Evolutionary conservation across 1,284 basidiomycete genomes (phyloP).

Genomic region (Athelia psychrophila): DNA sequence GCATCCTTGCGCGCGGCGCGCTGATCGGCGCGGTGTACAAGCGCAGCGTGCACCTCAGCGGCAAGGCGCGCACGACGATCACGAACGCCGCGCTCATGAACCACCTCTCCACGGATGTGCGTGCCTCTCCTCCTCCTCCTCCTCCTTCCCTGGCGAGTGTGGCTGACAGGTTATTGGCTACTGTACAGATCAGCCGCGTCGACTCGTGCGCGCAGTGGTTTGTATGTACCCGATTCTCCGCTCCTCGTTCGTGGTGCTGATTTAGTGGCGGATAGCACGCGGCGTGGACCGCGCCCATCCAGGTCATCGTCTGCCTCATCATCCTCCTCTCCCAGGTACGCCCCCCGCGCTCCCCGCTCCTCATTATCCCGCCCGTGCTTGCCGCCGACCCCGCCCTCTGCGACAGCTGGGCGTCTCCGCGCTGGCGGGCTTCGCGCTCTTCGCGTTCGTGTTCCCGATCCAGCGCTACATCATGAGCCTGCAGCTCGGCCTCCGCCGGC

Average conservation of each 20-base stretch:
- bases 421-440: slow-evolving; percentile 74
- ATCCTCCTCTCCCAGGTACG: too few species aligned
- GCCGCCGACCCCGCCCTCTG: too few species aligned
- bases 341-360: too few species aligned
- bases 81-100: slow-evolving; percentile 72
- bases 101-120: slow-evolving; percentile 73
- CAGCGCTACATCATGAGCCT: slow-evolving; percentile 71
- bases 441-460: slow-evolving; percentile 66
- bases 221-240: too few species aligned
- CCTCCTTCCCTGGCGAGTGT: too few species aligned
- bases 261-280: too few species aligned
- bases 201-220: slow-evolving; percentile 68
- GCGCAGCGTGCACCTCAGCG: slow-evolving; percentile 63
- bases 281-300: slow-evolving; percentile 73
- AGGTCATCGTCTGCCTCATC: slow-evolving; percentile 58
- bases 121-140: too few species aligned
- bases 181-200: slow-evolving; percentile 52
- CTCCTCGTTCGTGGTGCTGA: too few species aligned
- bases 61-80: slow-evolving; percentile 61
- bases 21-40: slow-evolving; percentile 78
- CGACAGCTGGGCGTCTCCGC: slow-evolving; percentile 77
- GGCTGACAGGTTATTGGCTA: too few species aligned
- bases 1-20: slow-evolving; percentile 67
- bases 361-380: too few species aligned
- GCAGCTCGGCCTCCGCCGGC: slow-evolving; percentile 59